Percentiles rank a stretch among this genome's conserved stretches.
phyloP scores from a whole-genome alignment of 2,329 filamentous ascomycete genomes.

The Neonectria ditissima region DNA sequence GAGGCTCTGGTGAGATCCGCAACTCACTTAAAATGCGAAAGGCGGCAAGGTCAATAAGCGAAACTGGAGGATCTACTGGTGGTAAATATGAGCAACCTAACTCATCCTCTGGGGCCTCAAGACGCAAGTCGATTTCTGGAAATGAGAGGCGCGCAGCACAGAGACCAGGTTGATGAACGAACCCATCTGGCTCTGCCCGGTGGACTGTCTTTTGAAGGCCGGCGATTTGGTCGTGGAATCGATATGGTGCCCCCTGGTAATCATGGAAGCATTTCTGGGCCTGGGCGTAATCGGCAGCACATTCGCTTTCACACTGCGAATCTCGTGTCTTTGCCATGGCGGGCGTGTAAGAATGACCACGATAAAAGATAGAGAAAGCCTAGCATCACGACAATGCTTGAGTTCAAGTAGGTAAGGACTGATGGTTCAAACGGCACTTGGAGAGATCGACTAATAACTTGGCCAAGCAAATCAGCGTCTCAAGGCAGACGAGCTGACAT shows the following conservation, averaged over 20 bases:
- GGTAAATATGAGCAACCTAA: not conserved
- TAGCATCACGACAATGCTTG: not conserved
- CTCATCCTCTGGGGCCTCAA: not conserved
- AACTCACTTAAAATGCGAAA: slow-evolving; percentile 20
- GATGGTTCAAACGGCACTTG: not conserved
- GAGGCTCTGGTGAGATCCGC: slow-evolving; percentile 36
- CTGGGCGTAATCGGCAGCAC: slow-evolving; percentile 44
- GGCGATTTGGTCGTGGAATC: slow-evolving; percentile 40
- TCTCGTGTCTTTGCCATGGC: not conserved
- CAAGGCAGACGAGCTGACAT: not conserved
- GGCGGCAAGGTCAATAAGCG: slow-evolving; percentile 9
- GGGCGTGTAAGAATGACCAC: not conserved
- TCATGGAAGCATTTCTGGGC: slow-evolving; percentile 44
- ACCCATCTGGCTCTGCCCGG: slow-evolving; percentile 23
- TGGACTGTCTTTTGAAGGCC: slow-evolving; percentile 33
- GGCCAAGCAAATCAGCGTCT: not conserved
- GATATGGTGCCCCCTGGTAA: slow-evolving; percentile 42
- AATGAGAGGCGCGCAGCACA: slow-evolving; percentile 29
- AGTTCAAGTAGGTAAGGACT: not conserved
- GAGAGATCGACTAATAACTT: not conserved
- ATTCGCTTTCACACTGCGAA: slow-evolving; percentile 9
- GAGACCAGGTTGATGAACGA: slow-evolving; percentile 41
- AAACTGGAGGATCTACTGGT: not conserved
- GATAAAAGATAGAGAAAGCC: not conserved
- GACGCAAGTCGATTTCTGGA: slow-evolving; percentile 25